Conservation (phyloP, 306 rosid species). For the Aeschynomene evenia region DNA sequence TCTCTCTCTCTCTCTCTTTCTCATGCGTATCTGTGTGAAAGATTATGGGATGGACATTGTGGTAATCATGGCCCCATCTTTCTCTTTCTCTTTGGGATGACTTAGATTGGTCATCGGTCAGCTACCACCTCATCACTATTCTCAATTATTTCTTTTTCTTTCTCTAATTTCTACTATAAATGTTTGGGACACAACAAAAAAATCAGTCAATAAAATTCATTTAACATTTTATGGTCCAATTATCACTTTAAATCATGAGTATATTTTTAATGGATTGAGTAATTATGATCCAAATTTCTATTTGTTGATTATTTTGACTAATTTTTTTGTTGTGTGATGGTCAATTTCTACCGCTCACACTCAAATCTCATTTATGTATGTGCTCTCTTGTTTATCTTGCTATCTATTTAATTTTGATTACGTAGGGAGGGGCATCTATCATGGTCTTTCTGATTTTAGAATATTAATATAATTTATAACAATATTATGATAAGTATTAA, state of each 20-base stretch:
- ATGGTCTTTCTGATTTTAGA: background rate
- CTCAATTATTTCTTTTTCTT: background rate
- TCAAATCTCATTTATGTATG: conserved; percentile 8
- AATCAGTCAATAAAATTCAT: no score
- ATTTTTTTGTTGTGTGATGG: no score
- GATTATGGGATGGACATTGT: background rate
- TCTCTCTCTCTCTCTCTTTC: conserved; percentile 19
- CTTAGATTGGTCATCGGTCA: conserved; percentile 20
- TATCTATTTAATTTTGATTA: background rate
- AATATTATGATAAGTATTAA: no score
- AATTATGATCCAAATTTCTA: no score
- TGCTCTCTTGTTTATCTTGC: background rate
- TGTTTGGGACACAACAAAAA: no score
- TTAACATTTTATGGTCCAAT: no score
- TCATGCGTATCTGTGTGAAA: background rate
- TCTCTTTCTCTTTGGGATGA: background rate
- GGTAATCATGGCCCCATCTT: no score
- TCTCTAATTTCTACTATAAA: no score
- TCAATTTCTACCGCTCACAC: background rate
- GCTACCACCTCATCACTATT: conserved; percentile 1
- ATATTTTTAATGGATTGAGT: no score
- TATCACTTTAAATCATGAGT: no score
- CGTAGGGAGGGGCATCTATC: background rate
- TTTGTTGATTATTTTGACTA: no score
- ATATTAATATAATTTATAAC: no score